phyloP scores from a whole-genome alignment of 805 yeast species.

The Kodamaea restingae region DNA sequence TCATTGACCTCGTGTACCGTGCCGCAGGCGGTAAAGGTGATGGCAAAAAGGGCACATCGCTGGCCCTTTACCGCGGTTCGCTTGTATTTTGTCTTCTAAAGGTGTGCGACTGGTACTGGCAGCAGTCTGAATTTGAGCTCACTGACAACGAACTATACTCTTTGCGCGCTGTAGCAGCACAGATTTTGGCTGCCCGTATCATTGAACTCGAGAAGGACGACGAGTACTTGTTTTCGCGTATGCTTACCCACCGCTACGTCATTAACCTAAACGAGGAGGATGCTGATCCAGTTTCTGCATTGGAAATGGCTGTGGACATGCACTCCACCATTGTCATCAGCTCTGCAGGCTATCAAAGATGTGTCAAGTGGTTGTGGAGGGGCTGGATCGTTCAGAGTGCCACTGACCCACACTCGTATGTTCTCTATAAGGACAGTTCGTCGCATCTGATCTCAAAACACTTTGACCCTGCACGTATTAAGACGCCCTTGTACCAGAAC shows the following conservation, averaged over 20 bases:
- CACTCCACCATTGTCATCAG: conserved; percentile 75
- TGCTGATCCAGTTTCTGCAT: conserved; percentile 62
- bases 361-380: conserved; percentile 87
- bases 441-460: conserved; percentile 55
- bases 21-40: conserved; percentile 82
- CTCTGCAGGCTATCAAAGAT: conserved; percentile 78
- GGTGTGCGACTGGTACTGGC: conserved; percentile 76
- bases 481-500: conserved; percentile 82
- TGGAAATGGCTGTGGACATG: conserved; percentile 83
- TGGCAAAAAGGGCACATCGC: conserved; percentile 50
- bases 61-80: conserved; percentile 62
- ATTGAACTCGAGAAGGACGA: conserved; percentile 62
- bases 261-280: conserved; percentile 62
- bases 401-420: conserved; percentile 64
- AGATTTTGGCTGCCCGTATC: conserved; percentile 62
- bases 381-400: conserved; percentile 87
- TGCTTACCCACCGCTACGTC: conserved; percentile 72
- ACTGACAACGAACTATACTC: conserved; percentile 62
- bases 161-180: conserved; percentile 66
- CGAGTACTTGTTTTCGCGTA: conserved; percentile 61
- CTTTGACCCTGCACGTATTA: conserved; percentile 77
- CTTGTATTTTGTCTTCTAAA: conserved; percentile 67
- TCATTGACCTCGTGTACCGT: conserved; percentile 54
- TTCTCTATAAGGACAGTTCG: conserved; percentile 56
- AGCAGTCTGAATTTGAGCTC: conserved; percentile 54